Conservation (phyloP, 108 stramenopile species). For the Pseudonitzschia delicatissima region DNA sequence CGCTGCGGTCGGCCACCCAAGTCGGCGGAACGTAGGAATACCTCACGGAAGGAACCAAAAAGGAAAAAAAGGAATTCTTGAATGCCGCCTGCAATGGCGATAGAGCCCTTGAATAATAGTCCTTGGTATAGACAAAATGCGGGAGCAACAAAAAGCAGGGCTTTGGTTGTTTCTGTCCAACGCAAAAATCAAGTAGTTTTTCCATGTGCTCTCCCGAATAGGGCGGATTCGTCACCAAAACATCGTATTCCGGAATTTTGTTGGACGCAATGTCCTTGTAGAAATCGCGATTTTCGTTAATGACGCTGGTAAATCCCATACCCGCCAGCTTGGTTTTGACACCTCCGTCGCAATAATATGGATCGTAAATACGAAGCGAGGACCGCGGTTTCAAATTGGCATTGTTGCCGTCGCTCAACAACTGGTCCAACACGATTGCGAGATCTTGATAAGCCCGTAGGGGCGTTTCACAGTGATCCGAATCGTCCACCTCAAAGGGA, state of each 20-base stretch:
- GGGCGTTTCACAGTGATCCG: conserved; percentile 84
- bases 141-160: conserved; percentile 40
- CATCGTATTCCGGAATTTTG: conserved; percentile 55
- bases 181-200: conserved; percentile 39
- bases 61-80: conserved; percentile 7
- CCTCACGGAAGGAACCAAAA: conserved; percentile 15
- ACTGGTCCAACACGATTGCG: conserved; percentile 37
- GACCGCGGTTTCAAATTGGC: conserved; percentile 31
- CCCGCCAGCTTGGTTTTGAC: conserved; percentile 38
- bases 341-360: conserved; percentile 83
- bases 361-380: conserved; percentile 75
- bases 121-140: conserved; percentile 35
- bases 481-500: conserved; percentile 27
- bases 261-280: conserved; percentile 35
- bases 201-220: conserved; percentile 78
- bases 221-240: conserved; percentile 86
- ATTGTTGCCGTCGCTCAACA: conserved; percentile 14
- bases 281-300: conserved; percentile 43
- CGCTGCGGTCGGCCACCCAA: conserved; percentile 11
- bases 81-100: neutral
- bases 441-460: conserved; percentile 66
- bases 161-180: neutral
- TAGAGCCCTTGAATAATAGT: conserved; percentile 9
- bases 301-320: conserved; percentile 63
- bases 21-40: conserved; percentile 27